Percentiles rank a stretch among this genome's conserved stretches.
These are phyloP conservation scores for Hibiscus mutabilis DNA, from an alignment of 345 rosid genomes.

Conservation along the genomic window DNA sequence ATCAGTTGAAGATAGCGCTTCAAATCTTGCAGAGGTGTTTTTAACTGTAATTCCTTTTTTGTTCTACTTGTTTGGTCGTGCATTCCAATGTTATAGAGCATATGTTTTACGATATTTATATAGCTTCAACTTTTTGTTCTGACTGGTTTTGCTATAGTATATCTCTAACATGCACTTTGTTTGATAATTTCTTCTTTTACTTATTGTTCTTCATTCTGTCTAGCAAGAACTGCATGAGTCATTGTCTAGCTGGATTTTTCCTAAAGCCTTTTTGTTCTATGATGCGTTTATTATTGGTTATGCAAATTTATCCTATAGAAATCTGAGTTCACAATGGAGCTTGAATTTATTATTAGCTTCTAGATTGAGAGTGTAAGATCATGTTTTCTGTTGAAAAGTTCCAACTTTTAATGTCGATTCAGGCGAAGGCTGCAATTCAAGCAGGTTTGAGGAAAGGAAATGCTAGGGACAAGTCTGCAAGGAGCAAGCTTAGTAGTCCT, in stretches of 20 bases:
- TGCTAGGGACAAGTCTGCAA: constrained; percentile 61
- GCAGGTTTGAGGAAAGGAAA: constrained; percentile 66
- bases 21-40: constrained; percentile 79
- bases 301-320: background rate
- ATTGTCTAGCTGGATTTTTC: background rate
- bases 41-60: constrained; percentile 8
- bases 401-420: constrained; percentile 12
- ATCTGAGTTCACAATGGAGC: background rate
- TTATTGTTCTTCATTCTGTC: background rate
- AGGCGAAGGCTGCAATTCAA: constrained; percentile 92
- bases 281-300: background rate
- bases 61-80: background rate
- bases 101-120: background rate
- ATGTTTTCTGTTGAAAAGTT: constrained; percentile 7
- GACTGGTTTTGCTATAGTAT: background rate
- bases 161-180: background rate
- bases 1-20: constrained; percentile 78
- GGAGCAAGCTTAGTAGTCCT: constrained; percentile 37
- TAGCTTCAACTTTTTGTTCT: background rate
- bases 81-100: background rate
- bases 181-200: background rate
- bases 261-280: background rate
- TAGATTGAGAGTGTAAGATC: background rate
- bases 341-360: background rate
- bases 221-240: background rate